Evolutionary conservation across 805 yeast genomes (phyloP).

Genomic region (Suhomyces prunicola): DNA sequence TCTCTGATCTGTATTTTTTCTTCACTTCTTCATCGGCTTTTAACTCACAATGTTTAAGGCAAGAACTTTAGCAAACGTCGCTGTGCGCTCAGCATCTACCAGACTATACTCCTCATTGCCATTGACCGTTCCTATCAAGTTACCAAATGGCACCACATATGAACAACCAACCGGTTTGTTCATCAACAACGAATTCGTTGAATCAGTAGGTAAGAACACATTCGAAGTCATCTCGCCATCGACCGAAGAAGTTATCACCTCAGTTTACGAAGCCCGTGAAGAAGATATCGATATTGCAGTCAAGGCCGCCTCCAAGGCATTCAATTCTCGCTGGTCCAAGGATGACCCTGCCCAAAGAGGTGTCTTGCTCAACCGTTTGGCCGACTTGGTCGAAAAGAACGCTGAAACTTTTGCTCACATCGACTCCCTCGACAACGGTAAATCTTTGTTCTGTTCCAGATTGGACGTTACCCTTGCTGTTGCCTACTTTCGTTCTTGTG

Average conservation of each 20-base stretch:
- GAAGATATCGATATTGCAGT: conserved; percentile 86
- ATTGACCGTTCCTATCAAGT: conserved; percentile 43
- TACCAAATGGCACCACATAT: conserved; percentile 72
- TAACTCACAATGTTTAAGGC: neutral
- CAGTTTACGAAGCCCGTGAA: conserved; percentile 69
- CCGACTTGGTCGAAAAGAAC: conserved; percentile 72
- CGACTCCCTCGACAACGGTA: conserved; percentile 89
- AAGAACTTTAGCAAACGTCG: neutral
- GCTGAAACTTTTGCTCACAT: conserved; percentile 71
- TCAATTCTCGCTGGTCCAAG: conserved; percentile 63
- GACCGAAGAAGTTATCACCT: conserved; percentile 66
- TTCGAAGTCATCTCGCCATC: conserved; percentile 64
- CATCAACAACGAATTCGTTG: conserved; percentile 79
- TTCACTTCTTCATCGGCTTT: neutral
- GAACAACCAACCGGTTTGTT: conserved; percentile 86
- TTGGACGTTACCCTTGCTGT: conserved; percentile 74
- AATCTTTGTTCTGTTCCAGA: conserved; percentile 63
- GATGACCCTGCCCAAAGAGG: conserved; percentile 69
- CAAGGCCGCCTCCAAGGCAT: conserved; percentile 77
- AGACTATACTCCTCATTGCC: conserved; percentile 33
- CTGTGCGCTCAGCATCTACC: neutral
- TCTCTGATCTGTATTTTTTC: neutral
- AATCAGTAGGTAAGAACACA: conserved; percentile 54
- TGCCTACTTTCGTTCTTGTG: conserved; percentile 74
- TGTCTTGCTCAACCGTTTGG: conserved; percentile 61